These are phyloP conservation scores for Polytrichum commune DNA, from an alignment of 225 moss, liverwort and hornwort species.

Conservation along the genomic window DNA sequence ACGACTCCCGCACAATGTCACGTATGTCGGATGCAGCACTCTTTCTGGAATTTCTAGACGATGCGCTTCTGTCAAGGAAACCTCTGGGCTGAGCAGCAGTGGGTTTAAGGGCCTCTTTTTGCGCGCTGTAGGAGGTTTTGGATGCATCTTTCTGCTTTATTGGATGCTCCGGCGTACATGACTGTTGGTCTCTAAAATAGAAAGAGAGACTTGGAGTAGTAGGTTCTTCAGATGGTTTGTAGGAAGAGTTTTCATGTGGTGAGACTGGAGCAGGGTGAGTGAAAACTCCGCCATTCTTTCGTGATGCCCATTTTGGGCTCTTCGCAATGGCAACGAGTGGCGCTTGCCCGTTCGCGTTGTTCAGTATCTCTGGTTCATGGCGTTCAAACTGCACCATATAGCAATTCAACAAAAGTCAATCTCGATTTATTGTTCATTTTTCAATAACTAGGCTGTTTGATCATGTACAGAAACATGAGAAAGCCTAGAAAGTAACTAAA, in stretches of 20 bases:
- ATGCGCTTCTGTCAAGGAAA: slow-evolving; percentile 11
- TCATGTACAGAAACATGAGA: too few species aligned
- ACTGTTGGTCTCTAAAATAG: neutral
- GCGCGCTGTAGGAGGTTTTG: slow-evolving; percentile 8
- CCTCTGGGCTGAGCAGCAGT: slow-evolving; percentile 9
- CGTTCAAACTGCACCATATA: too few species aligned
- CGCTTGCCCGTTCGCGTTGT: too few species aligned
- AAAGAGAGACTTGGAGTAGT: neutral
- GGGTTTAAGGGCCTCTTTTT: slow-evolving; percentile 7
- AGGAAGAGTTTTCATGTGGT: neutral
- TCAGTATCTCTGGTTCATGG: too few species aligned
- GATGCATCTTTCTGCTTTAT: neutral
- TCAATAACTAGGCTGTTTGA: too few species aligned
- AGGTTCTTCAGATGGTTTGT: neutral
- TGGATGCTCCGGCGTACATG: neutral
- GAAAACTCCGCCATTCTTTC: neutral
- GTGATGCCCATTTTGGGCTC: neutral
- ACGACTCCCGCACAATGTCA: slow-evolving; percentile 23
- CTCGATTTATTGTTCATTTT: neutral
- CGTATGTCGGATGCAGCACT: slow-evolving; percentile 19
- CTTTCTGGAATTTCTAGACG: slow-evolving; percentile 9
- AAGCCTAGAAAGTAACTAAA: too few species aligned
- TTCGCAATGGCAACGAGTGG: neutral
- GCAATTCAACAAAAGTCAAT: neutral
- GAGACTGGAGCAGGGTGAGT: neutral